phyloP scores from a whole-genome alignment of 2,329 filamentous ascomycete genomes.

The Stachybotrys echinatus region DNA sequence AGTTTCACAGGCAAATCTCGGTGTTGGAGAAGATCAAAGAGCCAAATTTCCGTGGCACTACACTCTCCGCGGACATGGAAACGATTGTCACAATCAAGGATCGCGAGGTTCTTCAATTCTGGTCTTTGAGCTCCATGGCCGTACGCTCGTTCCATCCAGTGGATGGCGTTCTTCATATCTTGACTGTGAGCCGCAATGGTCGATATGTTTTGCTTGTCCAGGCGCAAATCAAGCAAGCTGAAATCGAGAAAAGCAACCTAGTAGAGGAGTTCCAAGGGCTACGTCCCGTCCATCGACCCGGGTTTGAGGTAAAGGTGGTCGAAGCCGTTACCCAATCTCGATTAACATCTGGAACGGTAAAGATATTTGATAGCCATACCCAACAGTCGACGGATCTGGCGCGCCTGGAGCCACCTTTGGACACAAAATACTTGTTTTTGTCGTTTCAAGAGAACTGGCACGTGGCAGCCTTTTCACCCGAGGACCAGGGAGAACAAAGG shows the following conservation, averaged over 20 bases:
- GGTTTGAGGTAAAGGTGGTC: background rate
- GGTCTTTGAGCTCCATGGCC: background rate
- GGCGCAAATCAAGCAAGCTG: background rate
- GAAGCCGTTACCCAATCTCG: background rate
- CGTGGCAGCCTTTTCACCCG: background rate
- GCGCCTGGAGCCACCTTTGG: background rate
- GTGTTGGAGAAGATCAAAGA: background rate
- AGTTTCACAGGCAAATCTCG: no score
- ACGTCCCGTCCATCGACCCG: no score
- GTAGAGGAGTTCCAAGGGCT: no score
- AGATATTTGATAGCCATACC: background rate
- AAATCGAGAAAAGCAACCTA: background rate
- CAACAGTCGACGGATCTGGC: background rate
- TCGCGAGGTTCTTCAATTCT: background rate
- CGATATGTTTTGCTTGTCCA: background rate
- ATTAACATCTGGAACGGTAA: background rate
- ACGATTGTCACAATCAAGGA: background rate
- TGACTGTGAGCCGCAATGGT: background rate
- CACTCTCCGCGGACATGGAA: background rate
- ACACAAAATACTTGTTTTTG: background rate
- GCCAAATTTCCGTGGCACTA: background rate
- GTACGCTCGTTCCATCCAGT: background rate
- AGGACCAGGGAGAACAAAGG: background rate
- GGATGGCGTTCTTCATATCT: background rate
- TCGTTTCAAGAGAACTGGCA: background rate